phyloP scores from a whole-genome alignment of 2,329 filamentous ascomycete species.

The Sporothrix protearum region DNA sequence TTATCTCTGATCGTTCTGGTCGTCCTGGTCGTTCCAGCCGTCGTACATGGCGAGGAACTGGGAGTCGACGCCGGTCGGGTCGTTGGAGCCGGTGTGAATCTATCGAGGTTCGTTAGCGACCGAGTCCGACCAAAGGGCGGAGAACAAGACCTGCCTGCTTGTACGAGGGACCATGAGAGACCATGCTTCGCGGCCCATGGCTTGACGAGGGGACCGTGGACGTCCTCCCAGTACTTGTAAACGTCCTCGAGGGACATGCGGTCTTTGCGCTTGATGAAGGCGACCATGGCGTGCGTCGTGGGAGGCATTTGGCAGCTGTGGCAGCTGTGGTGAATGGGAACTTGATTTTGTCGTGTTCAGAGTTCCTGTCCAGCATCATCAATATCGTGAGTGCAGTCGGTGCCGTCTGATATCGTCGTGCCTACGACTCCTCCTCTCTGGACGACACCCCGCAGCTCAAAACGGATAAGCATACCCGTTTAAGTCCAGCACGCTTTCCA shows the following conservation, averaged over 20 bases:
- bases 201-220: constrained; percentile 35
- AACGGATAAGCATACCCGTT: constrained; percentile 18
- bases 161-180: constrained; percentile 35
- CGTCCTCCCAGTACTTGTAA: constrained; percentile 36
- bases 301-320: not conserved
- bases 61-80: constrained; percentile 22
- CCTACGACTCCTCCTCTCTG: not conserved
- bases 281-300: constrained; percentile 3
- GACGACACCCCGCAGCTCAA: not conserved
- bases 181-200: constrained; percentile 38
- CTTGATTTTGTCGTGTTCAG: not conserved
- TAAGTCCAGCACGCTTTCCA: not conserved
- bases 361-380: too few relatives aligned
- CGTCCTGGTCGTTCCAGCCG: constrained; percentile 35
- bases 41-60: constrained; percentile 30
- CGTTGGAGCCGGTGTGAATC: constrained; percentile 32
- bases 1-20: too few relatives aligned
- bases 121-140: not conserved
- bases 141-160: constrained; percentile 31
- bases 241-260: constrained; percentile 34
- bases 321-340: not conserved
- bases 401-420: not conserved
- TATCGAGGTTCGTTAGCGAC: constrained; percentile 7
- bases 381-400: not conserved
- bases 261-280: constrained; percentile 29